A percentile compares a stretch with the other conserved stretches of the same genome.
These are phyloP conservation scores for Penicillium sp. DNA, from an alignment of 2,329 filamentous ascomycete species.

Conservation along the genomic window DNA sequence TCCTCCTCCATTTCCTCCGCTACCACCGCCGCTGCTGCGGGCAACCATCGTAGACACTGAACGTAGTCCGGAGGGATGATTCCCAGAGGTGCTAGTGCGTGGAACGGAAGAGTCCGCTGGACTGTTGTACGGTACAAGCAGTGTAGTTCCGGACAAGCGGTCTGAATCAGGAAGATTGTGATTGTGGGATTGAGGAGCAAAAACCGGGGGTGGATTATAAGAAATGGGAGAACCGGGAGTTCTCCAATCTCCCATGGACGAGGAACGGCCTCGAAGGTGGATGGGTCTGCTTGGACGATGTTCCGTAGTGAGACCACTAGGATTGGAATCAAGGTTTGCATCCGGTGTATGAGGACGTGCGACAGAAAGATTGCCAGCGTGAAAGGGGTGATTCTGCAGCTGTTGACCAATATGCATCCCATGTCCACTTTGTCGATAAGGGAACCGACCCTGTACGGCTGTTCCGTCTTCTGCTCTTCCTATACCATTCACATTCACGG, in stretches of 20 bases:
- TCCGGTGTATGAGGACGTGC: constrained; percentile 16
- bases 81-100: background rate
- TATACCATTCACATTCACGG: constrained; percentile 27
- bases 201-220: background rate
- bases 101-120: background rate
- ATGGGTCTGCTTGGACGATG: background rate
- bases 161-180: background rate
- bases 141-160: background rate
- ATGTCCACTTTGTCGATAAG: constrained; percentile 41
- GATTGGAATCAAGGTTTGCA: background rate
- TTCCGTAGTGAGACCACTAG: constrained; percentile 2
- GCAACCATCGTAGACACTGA: background rate
- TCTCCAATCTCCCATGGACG: background rate
- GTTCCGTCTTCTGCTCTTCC: constrained; percentile 43
- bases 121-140: too few relatives aligned
- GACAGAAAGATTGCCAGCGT: constrained; percentile 27
- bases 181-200: background rate
- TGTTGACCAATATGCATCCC: constrained; percentile 32
- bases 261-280: background rate
- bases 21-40: background rate
- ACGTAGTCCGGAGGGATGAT: constrained; percentile 5
- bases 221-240: background rate
- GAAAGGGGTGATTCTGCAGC: constrained; percentile 37
- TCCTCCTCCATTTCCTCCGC: too few relatives aligned
- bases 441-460: constrained; percentile 40